phyloP scores from a whole-genome alignment of 2,329 filamentous ascomycete species.

The Harringtonia aguacate region DNA sequence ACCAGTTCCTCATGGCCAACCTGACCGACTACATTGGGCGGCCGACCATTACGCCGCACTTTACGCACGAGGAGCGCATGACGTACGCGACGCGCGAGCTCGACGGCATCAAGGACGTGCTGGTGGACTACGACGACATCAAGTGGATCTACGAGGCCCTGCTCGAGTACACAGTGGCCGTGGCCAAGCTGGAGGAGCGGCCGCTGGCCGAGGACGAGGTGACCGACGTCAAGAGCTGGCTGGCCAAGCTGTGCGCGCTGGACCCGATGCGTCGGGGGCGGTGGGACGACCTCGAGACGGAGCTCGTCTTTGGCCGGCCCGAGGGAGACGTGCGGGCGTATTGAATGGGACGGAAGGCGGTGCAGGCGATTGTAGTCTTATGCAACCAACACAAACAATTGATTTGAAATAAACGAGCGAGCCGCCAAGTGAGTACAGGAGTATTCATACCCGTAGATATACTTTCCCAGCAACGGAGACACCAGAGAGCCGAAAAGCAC shows the following conservation, averaged over 20 bases:
- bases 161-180: conserved; percentile 57
- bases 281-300: conserved; percentile 59
- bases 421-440: no score
- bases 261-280: conserved; percentile 66
- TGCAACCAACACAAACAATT: no score
- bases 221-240: conserved; percentile 42
- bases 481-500: no score
- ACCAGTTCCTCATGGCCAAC: conserved; percentile 73
- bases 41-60: conserved; percentile 51
- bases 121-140: conserved; percentile 45
- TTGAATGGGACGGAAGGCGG: no score
- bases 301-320: conserved; percentile 10
- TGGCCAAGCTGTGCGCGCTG: conserved; percentile 54
- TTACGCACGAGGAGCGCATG: conserved; percentile 50
- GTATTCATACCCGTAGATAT: no score
- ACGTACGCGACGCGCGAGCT: conserved; percentile 61
- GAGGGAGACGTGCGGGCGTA: no score
- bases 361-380: no score
- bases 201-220: conserved; percentile 27
- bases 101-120: conserved; percentile 56
- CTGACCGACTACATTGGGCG: conserved; percentile 38
- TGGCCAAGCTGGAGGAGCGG: conserved; percentile 42
- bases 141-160: conserved; percentile 89
- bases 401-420: no score
- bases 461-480: no score